A percentile compares a stretch with the other conserved stretches of the same genome.
These are phyloP conservation scores for Pichia kudriavzevii DNA, from an alignment of 1,139 yeast species.

Conservation along the genomic window DNA sequence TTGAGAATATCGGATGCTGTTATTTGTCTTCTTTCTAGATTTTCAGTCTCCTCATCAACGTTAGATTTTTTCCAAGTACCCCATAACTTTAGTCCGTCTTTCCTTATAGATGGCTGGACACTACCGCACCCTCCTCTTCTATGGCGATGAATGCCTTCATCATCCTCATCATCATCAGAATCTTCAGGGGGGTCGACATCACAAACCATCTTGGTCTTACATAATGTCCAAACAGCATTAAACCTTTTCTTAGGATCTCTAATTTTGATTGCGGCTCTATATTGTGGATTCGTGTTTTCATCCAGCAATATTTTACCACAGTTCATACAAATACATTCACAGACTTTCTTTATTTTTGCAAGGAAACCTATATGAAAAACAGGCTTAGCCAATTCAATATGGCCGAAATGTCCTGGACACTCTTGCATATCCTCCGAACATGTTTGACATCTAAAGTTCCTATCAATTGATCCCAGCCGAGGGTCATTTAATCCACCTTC, in stretches of 20 bases:
- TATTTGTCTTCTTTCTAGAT: constrained; percentile 85
- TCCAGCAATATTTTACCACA: constrained; percentile 92
- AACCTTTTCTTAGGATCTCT: constrained; percentile 94
- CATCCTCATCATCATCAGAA: constrained; percentile 30
- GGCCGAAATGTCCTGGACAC: constrained; percentile 99
- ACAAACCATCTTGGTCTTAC: constrained; percentile 91
- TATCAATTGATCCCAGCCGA: constrained; percentile 91
- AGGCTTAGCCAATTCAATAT: constrained; percentile 95
- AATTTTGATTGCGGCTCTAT: constrained; percentile 83
- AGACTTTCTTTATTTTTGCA: constrained; percentile 86
- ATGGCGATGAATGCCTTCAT: constrained; percentile 28
- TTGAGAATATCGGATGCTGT: constrained; percentile 85
- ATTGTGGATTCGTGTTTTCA: constrained; percentile 67
- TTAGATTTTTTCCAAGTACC: constrained; percentile 97
- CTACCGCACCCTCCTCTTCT: constrained; percentile 98
- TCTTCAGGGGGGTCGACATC: constrained; percentile 81
- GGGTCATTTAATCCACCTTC: constrained; percentile 98
- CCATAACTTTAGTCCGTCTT: constrained; percentile 91
- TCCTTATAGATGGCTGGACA: constrained; percentile 89
- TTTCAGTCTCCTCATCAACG: constrained; percentile 69
- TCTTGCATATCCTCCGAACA: constrained; percentile 99
- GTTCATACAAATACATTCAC: constrained; percentile 97
- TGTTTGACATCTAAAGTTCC: constrained; percentile 96
- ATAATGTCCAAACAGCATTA: constrained; percentile 90
- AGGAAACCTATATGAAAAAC: constrained; percentile 96